Conservation (phyloP, 2,329 filamentous ascomycete genomes). For the Colletotrichum higginsianum region DNA sequence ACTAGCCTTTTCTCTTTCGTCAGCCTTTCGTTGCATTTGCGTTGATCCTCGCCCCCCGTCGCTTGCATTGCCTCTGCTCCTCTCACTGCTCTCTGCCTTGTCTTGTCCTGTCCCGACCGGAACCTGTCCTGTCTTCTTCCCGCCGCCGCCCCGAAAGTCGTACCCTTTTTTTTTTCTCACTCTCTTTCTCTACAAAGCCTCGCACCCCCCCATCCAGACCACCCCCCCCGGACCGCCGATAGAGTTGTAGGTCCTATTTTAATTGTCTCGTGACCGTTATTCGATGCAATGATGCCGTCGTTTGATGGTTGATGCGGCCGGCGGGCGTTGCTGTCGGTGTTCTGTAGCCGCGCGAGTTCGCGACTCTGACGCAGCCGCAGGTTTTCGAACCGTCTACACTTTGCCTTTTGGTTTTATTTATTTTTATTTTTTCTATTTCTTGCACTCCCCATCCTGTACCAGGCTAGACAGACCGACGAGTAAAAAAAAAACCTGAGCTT, state of each 20-base stretch:
- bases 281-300: conserved; percentile 43
- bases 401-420: neutral
- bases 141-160: conserved; percentile 38
- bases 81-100: neutral
- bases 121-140: conserved; percentile 26
- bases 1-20: conserved; percentile 26
- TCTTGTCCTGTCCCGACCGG: conserved; percentile 18
- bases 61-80: conserved; percentile 8
- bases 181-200: conserved; percentile 43
- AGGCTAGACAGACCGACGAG: neutral
- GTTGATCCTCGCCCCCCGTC: conserved; percentile 6
- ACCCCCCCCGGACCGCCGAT: conserved; percentile 50
- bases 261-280: conserved; percentile 49
- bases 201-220: conserved; percentile 47
- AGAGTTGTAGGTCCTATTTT: conserved; percentile 44
- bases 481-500: neutral
- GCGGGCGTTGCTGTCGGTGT: conserved; percentile 46
- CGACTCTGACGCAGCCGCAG: conserved; percentile 25
- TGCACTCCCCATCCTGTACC: conserved; percentile 13
- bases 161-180: conserved; percentile 41
- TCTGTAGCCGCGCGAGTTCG: conserved; percentile 39
- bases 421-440: neutral
- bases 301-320: conserved; percentile 46
- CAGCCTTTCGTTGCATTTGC: conserved; percentile 12
- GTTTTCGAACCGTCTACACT: conserved; percentile 4